Base-by-base conservation (phyloP, 169 alveolate genomes). In the Babesia microti region DNA sequence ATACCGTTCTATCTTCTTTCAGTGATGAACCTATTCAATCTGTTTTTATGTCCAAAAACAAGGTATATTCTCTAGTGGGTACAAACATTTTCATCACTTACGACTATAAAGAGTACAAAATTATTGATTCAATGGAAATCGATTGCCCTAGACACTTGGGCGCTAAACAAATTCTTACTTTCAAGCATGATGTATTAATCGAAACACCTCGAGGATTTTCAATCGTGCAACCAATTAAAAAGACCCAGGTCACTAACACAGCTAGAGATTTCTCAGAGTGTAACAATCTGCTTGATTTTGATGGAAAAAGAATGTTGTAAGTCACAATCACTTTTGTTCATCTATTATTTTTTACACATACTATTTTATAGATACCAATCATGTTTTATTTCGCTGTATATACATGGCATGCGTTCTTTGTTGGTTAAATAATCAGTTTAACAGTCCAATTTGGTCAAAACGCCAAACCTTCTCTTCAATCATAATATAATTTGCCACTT, bases 1-100 rank as follows among this genome's bases (percentile, higher is more conserved):
- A 63, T 27, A 44, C 68, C 2, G 75, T 63, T 0, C 53, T 53
- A 30, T 56, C 75, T 3, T 47, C 68, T n/a, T 63, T 49, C 27
- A 41, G 52, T 15, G 59, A 63, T 33, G 75, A 63, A 30, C 44
- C 68, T 6, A 55, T 63, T 11, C 42, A 53, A 14, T 58, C 67
- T 6, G 75, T 54, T 6, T 63, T 53, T 21, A 51, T 63, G 7
- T 21, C 24, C 30, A 35, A 33, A n/a, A 41, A 59, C 9, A 17
- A 22, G 41, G 39, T 63, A 19, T 50, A 51, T 27, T 52, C 61
- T 30, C 17, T 63, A 53, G 48, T 63, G 5, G 75, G 75, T 35
- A 53, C 68, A 12, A 63, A 53, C 23, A 12, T 46, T 14, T 23
- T 63, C 15, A 26, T 46, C n/a, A 53, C 48, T 5, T 63, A 54